These are phyloP conservation scores for Candida chauliodis DNA, from an alignment of 805 yeast species.

Conservation along the genomic window DNA sequence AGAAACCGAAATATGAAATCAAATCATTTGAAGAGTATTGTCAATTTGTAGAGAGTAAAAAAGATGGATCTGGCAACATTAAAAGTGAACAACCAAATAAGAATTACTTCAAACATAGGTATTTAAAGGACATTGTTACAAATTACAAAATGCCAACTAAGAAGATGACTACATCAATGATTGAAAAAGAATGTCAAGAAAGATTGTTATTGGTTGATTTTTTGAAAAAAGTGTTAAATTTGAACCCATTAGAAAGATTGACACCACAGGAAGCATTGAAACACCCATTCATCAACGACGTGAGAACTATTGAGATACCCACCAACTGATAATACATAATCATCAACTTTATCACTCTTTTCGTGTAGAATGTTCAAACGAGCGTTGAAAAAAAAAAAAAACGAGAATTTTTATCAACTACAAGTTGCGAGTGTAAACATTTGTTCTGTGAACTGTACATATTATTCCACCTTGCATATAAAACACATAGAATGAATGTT, in stretches of 20 bases:
- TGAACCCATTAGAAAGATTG: constrained; percentile 93
- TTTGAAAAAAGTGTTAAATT: constrained; percentile 67
- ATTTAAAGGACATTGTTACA: constrained; percentile 68
- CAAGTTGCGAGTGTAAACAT: not conserved
- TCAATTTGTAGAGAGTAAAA: constrained; percentile 25
- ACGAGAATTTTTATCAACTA: not conserved
- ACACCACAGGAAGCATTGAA: constrained; percentile 92
- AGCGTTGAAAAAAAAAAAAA: constrained; percentile 1
- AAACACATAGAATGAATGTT: constrained; percentile 72
- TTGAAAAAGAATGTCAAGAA: constrained; percentile 71
- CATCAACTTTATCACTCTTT: not conserved
- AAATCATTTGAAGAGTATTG: constrained; percentile 36
- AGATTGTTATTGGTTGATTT: constrained; percentile 74
- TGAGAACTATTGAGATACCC: constrained; percentile 7
- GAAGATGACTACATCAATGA: constrained; percentile 48
- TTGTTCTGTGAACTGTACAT: too few relatives aligned
- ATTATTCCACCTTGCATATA: too few relatives aligned
- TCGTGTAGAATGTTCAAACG: constrained; percentile 2
- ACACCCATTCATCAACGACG: constrained; percentile 78
- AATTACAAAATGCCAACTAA: constrained; percentile 68
- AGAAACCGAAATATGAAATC: constrained; percentile 28
- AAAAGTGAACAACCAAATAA: constrained; percentile 74
- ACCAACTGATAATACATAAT: not conserved
- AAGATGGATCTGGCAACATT: constrained; percentile 22
- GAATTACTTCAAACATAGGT: constrained; percentile 66